Percentiles rank a stretch among this genome's conserved stretches.
These are phyloP conservation scores for Mycosphaerella arachidis DNA, from an alignment of 2,329 filamentous ascomycete species.

Conservation along the genomic window DNA sequence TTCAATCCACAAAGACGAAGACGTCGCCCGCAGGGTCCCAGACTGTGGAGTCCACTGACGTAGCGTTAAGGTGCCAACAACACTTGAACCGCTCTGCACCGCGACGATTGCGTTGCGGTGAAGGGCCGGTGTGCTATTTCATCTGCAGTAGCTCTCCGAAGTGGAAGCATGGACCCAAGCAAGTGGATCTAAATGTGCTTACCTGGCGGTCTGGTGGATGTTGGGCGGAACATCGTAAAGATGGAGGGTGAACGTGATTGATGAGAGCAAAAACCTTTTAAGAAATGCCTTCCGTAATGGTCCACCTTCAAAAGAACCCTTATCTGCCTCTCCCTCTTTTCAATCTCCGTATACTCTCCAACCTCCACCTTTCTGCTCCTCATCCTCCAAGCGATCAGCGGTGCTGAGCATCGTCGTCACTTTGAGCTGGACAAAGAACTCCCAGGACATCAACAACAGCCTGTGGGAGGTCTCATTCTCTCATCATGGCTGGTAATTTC, in stretches of 20 bases:
- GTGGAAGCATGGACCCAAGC: background rate
- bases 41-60: slow-evolving; percentile 1
- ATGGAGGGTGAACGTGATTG: background rate
- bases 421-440: background rate
- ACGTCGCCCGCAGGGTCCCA: background rate
- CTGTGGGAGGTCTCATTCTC: slow-evolving; percentile 8
- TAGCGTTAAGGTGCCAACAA: background rate
- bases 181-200: slow-evolving; percentile 9
- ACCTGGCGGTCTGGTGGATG: background rate
- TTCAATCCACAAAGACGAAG: slow-evolving; percentile 1
- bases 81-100: background rate
- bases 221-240: background rate
- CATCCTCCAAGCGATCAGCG: slow-evolving; percentile 3
- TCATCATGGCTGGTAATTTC: slow-evolving; percentile 10
- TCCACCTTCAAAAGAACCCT: background rate
- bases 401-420: slow-evolving; percentile 5
- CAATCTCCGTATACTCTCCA: slow-evolving; percentile 1
- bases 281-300: background rate
- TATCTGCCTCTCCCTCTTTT: background rate
- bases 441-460: background rate
- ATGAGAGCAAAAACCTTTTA: background rate
- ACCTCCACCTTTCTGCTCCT: slow-evolving; percentile 8
- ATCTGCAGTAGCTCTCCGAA: background rate
- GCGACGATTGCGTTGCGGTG: background rate
- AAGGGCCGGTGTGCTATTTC: background rate